Percentiles rank a stretch among this genome's conserved stretches.
Conservation (phyloP, 495 filamentous ascomycete genomes). For the Neurospora sp. region DNA sequence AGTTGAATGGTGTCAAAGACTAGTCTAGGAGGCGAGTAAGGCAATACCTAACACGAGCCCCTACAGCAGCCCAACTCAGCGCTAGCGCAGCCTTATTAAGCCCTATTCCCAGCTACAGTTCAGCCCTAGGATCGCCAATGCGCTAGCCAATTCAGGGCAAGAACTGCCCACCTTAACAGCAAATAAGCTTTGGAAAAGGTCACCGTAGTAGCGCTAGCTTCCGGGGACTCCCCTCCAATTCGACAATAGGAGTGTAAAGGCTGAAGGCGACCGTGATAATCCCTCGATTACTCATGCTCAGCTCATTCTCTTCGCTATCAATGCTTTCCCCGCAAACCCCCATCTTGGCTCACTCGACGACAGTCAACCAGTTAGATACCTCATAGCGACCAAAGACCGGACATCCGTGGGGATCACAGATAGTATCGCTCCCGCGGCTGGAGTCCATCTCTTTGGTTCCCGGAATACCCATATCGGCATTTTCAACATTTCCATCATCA, state of each 20-base stretch:
- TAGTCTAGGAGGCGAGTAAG: background rate
- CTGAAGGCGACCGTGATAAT: background rate
- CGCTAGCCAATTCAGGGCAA: background rate
- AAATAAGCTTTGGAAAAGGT: background rate
- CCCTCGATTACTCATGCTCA: background rate
- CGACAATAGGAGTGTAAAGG: background rate
- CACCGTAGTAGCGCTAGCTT: background rate
- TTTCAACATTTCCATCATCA: background rate
- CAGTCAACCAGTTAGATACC: background rate
- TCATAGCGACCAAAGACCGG: background rate
- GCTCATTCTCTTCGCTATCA: background rate
- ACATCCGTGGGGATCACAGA: background rate
- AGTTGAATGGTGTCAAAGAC: background rate
- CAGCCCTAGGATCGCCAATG: background rate
- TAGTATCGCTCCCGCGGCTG: background rate
- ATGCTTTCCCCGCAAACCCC: background rate
- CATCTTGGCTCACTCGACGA: background rate
- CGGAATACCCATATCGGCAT: background rate
- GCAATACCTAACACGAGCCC: background rate
- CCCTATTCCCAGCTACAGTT: background rate
- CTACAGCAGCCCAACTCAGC: background rate
- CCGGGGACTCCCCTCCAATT: background rate
- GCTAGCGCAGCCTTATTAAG: background rate
- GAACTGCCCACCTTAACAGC: background rate
- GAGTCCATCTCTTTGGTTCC: background rate